These are phyloP conservation scores for Cnidoscolus chayamansa DNA, from an alignment of 441 rosid genomes.

Conservation along the genomic window DNA sequence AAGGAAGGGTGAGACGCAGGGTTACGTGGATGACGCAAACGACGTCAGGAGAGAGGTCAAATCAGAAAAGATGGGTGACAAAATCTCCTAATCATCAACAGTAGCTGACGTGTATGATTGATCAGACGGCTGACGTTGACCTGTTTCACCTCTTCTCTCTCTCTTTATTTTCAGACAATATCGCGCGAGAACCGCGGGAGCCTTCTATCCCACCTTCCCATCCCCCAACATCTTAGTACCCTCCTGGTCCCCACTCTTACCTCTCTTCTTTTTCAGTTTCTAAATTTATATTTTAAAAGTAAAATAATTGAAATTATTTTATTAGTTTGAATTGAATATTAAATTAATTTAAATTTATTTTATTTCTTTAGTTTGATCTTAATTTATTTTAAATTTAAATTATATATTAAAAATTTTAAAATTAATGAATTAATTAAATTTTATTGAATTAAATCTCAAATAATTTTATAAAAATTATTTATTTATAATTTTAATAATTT, in stretches of 20 bases:
- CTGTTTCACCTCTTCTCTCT: not conserved
- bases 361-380: no score
- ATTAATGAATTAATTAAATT: no score
- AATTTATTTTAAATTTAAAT: no score
- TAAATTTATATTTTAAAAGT: not conserved
- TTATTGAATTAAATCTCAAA: no score
- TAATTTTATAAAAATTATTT: no score
- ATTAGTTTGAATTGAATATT: no score
- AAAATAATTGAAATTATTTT: no score
- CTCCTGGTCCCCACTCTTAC: no score
- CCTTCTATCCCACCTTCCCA: not conserved
- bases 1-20: not conserved
- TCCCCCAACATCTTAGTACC: no score
- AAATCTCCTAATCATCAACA: not conserved
- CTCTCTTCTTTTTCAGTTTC: not conserved
- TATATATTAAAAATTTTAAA: no score
- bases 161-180: conserved; percentile 30
- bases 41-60: conserved; percentile 6
- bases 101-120: conserved; percentile 15
- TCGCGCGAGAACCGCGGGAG: conserved; percentile 67
- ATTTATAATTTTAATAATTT: no score
- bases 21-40: conserved; percentile 13
- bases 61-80: conserved; percentile 3
- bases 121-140: conserved; percentile 24
- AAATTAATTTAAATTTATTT: no score